These are phyloP conservation scores for Leishmania tarentolae DNA, from an alignment of 208 protist genomes.

Conservation along the genomic window DNA sequence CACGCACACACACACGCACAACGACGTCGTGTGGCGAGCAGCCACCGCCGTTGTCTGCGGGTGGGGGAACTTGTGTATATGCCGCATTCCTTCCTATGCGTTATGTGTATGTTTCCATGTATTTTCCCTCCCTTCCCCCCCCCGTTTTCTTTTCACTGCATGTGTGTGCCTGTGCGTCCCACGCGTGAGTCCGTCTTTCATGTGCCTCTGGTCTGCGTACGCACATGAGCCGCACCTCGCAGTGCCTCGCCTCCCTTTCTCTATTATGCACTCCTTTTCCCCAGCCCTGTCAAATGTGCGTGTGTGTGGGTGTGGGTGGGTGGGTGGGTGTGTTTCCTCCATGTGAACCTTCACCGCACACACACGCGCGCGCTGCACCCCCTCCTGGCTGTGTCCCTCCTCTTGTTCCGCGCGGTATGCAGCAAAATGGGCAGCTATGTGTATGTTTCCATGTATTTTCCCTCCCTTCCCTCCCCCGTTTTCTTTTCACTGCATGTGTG, in stretches of 20 bases:
- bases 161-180: not conserved
- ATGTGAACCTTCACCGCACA: not conserved
- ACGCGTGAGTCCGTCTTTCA: not conserved
- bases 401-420: not conserved
- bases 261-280: not conserved
- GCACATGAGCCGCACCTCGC: not conserved
- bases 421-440: not conserved
- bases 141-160: too few species aligned
- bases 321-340: not conserved
- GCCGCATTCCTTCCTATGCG: too few species aligned
- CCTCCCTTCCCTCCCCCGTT: not conserved
- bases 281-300: not conserved
- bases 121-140: not conserved
- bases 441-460: not conserved
- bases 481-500: not conserved
- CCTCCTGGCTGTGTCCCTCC: not conserved
- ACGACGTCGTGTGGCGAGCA: too few species aligned
- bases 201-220: not conserved
- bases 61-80: too few species aligned
- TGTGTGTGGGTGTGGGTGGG: not conserved
- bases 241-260: not conserved
- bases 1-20: not conserved
- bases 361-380: not conserved
- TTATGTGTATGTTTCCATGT: too few species aligned
- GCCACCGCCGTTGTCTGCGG: not conserved